Conservation (phyloP, 2,329 filamentous ascomycete genomes). For the Thermochaetoides dissita region DNA sequence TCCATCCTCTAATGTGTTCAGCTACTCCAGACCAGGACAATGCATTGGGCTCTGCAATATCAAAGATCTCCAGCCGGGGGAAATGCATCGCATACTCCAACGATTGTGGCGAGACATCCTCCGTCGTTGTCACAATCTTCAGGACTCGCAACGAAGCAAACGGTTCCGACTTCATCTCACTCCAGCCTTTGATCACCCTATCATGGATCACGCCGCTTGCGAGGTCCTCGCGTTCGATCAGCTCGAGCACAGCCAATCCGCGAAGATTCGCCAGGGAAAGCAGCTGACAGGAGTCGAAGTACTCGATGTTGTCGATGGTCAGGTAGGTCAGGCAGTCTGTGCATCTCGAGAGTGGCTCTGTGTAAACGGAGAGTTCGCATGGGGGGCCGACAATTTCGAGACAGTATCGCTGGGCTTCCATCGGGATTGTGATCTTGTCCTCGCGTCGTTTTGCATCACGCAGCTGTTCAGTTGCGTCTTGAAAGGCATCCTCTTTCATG, state of each 20-base stretch:
- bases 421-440: neutral
- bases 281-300: slow-evolving; percentile 16
- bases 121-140: slow-evolving; percentile 21
- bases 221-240: neutral
- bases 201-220: slow-evolving; percentile 22
- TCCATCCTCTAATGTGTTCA: neutral
- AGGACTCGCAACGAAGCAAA: slow-evolving; percentile 35
- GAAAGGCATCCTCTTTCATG: neutral
- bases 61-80: slow-evolving; percentile 31
- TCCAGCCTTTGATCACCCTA: slow-evolving; percentile 32
- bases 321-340: slow-evolving; percentile 28
- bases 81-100: slow-evolving; percentile 29
- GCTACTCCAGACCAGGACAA: neutral
- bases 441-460: neutral
- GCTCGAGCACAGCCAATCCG: slow-evolving; percentile 7
- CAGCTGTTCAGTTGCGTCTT: neutral
- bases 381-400: slow-evolving; percentile 1
- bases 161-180: slow-evolving; percentile 21
- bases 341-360: neutral
- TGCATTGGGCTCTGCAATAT: neutral
- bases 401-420: slow-evolving; percentile 3
- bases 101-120: slow-evolving; percentile 21
- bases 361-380: slow-evolving; percentile 2
- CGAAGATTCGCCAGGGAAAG: slow-evolving; percentile 6
- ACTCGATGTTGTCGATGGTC: slow-evolving; percentile 24